Percentiles rank a stretch among this genome's conserved stretches.
These are phyloP conservation scores for Leucogyrophana mollusca DNA, from an alignment of 768 basidiomycete genomes.

Conservation along the genomic window DNA sequence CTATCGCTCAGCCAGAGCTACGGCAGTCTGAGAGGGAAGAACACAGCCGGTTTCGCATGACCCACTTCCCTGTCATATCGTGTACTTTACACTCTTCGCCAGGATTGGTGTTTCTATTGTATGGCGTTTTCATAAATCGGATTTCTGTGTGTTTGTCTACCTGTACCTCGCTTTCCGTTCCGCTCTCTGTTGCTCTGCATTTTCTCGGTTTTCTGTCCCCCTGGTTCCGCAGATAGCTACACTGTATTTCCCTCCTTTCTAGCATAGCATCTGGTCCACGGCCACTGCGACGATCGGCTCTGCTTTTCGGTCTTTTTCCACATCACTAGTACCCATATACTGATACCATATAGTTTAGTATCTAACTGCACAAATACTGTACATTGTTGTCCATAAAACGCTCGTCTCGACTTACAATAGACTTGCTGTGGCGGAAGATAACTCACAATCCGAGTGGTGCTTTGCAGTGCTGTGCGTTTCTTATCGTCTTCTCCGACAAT, in stretches of 20 bases:
- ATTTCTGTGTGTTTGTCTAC: constrained; percentile 1
- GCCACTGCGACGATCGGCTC: too few relatives aligned
- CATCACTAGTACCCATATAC: constrained; percentile 5
- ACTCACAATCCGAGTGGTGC: not conserved
- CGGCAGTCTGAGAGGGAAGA: constrained; percentile 35
- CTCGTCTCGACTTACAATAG: not conserved
- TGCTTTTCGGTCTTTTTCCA: not conserved
- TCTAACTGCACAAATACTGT: constrained; percentile 8
- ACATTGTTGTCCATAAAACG: constrained; percentile 6
- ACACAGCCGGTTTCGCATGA: constrained; percentile 14
- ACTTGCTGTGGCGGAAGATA: constrained; percentile 4
- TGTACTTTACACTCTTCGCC: not conserved
- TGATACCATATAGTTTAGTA: constrained; percentile 6
- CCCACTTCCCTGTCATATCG: not conserved
- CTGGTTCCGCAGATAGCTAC: constrained; percentile 4
- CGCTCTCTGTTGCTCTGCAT: constrained; percentile 20
- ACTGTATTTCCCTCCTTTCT: constrained; percentile 2
- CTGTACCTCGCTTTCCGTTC: constrained; percentile 5
- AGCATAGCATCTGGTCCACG: not conserved
- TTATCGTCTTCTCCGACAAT: constrained; percentile 1
- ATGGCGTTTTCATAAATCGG: constrained; percentile 8
- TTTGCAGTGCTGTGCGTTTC: constrained; percentile 1
- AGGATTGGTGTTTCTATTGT: constrained; percentile 1
- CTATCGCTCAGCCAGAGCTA: constrained; percentile 38
- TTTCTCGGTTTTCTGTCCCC: constrained; percentile 8